phyloP scores from a whole-genome alignment of 1,284 basidiomycete genomes.

The Ganoderma resinaceum region DNA sequence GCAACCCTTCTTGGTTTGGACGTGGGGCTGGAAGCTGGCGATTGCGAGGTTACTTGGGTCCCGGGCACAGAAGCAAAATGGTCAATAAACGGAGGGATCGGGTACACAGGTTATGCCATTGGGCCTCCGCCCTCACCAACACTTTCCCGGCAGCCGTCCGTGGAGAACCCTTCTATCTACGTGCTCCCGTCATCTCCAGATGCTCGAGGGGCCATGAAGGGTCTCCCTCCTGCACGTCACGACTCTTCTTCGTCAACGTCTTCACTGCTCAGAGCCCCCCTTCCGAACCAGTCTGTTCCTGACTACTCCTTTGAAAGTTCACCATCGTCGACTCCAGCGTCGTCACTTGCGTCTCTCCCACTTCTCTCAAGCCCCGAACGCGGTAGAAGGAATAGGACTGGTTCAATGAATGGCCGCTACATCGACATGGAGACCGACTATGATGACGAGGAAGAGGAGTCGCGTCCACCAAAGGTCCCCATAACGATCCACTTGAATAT shows the following conservation, averaged over 20 bases:
- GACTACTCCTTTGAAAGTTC: constrained; percentile 75
- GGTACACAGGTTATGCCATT: constrained; percentile 73
- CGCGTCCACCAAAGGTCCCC: constrained; percentile 56
- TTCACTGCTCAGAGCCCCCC: constrained; percentile 73
- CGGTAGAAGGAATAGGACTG: constrained; percentile 38
- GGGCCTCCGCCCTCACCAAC: constrained; percentile 40
- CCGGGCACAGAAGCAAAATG: constrained; percentile 57
- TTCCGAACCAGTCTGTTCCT: constrained; percentile 64
- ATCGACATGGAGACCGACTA: constrained; percentile 35
- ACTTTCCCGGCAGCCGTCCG: constrained; percentile 31
- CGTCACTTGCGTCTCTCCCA: constrained; percentile 63
- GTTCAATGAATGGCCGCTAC: constrained; percentile 36
- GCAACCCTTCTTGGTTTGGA: constrained; percentile 84
- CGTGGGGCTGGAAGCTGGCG: constrained; percentile 69
- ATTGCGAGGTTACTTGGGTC: constrained; percentile 72
- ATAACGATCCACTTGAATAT: constrained; percentile 80
- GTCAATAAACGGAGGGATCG: constrained; percentile 66
- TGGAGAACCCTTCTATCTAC: constrained; percentile 33
- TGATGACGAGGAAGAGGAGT: constrained; percentile 29
- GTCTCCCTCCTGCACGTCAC: constrained; percentile 39
- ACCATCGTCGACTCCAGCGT: constrained; percentile 57
- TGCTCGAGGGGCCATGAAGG: constrained; percentile 27
- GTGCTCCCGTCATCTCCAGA: constrained; percentile 57
- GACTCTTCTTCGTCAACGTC: constrained; percentile 52
- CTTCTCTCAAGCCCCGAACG: constrained; percentile 45